Percentiles rank a stretch among this genome's conserved stretches.
These are phyloP conservation scores for Tetradesmus obliquus DNA, from an alignment of 139 green algal species.

Conservation along the genomic window DNA sequence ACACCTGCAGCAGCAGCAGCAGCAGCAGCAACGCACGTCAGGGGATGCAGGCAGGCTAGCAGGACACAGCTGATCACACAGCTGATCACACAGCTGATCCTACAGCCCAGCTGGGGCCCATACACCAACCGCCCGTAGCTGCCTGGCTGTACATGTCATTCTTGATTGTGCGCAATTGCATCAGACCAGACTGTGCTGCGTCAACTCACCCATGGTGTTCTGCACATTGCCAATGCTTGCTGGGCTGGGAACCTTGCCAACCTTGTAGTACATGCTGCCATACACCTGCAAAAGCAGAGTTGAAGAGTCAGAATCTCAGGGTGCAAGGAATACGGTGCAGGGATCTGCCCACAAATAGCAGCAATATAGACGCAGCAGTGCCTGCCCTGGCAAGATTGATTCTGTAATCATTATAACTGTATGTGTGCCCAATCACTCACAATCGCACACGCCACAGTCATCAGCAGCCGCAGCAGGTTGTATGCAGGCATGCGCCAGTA, in stretches of 20 bases:
- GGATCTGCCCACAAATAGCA: too few species aligned
- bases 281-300: not conserved
- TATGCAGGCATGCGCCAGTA: conserved; percentile 37
- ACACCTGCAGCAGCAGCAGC: conserved; percentile 1
- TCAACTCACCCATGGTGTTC: conserved; percentile 38
- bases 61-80: too few species aligned
- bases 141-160: not conserved
- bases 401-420: too few species aligned
- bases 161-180: not conserved
- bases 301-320: not conserved
- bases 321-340: too few species aligned
- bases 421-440: not conserved
- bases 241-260: not conserved
- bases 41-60: too few species aligned
- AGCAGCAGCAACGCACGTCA: not conserved
- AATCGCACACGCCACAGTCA: not conserved
- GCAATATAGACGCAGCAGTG: too few species aligned
- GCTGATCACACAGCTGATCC: too few species aligned
- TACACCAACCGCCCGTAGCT: not conserved
- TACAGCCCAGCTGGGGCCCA: not conserved
- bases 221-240: conserved; percentile 43
- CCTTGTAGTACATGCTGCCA: conserved; percentile 34
- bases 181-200: not conserved
- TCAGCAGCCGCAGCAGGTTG: conserved; percentile 35
- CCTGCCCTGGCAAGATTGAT: too few species aligned